Evolutionary conservation across 108 stramenopile species (phyloP).

Genomic region (Thalassiosira profunda): DNA sequence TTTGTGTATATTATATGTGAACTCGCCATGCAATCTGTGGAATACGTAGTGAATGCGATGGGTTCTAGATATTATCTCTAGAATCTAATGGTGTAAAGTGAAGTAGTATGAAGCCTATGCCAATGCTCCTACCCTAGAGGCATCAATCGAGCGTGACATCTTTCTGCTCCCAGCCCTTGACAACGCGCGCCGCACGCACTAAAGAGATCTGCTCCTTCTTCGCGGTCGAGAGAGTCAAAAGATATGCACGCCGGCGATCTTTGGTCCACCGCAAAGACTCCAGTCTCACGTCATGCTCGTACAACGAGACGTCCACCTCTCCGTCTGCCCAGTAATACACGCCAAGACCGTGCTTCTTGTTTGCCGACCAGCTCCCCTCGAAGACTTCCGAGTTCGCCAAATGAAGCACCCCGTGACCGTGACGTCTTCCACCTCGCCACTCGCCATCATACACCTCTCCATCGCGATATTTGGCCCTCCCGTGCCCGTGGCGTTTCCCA

Average conservation of each 20-base stretch:
- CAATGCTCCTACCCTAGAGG: too few relatives aligned
- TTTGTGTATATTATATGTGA: too few relatives aligned
- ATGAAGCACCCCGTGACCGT: constrained; percentile 40
- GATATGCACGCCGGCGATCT: constrained; percentile 32
- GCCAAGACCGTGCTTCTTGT: constrained; percentile 45
- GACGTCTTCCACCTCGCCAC: constrained; percentile 36
- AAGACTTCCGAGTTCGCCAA: constrained; percentile 46
- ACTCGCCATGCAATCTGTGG: too few relatives aligned
- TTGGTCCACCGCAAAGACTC: constrained; percentile 48
- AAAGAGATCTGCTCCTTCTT: constrained; percentile 37
- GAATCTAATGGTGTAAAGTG: too few relatives aligned
- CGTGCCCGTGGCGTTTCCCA: constrained; percentile 44
- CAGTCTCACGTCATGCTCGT: constrained; percentile 31
- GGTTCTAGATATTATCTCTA: too few relatives aligned
- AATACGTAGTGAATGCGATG: too few relatives aligned
- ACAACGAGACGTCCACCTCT: constrained; percentile 48
- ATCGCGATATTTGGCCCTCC: constrained; percentile 32
- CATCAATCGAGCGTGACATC: not conserved
- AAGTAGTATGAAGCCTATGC: too few relatives aligned
- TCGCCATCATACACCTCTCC: constrained; percentile 42
- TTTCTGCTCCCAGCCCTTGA: constrained; percentile 29
- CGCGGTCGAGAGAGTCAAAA: constrained; percentile 22
- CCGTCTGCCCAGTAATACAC: constrained; percentile 45
- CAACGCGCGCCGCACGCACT: constrained; percentile 25
- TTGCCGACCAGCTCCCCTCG: constrained; percentile 40